Evolutionary conservation across 805 yeast genomes (phyloP).

Genomic region (Kodamaea lidongshanica): DNA sequence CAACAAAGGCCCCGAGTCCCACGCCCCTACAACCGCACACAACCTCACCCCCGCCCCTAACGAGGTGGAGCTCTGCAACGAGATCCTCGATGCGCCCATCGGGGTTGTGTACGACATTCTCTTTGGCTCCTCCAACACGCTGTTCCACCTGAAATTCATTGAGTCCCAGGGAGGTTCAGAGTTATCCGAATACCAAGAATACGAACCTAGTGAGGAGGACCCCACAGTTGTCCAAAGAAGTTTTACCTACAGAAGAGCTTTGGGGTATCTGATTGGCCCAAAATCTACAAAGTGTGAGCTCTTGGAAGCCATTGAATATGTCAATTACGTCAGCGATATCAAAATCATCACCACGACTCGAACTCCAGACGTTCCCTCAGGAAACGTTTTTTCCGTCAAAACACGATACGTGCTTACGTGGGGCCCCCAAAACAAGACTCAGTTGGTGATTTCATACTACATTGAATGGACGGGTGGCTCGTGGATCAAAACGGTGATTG

Average conservation of each 20-base stretch:
- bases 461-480: conserved; percentile 72
- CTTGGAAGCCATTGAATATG: conserved; percentile 50
- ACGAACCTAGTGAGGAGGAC: conserved; percentile 32
- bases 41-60: conserved; percentile 34
- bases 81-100: conserved; percentile 52
- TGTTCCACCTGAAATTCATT: conserved; percentile 36
- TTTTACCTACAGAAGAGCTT: conserved; percentile 58
- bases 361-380: conserved; percentile 83
- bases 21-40: conserved; percentile 38
- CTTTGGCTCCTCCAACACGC: conserved; percentile 54
- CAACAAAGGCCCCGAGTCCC: conserved; percentile 37
- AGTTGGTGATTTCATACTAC: conserved; percentile 45
- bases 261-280: conserved; percentile 67
- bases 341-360: conserved; percentile 52
- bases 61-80: conserved; percentile 54
- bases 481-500: conserved; percentile 74
- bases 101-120: conserved; percentile 55
- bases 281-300: conserved; percentile 65
- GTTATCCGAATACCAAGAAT: conserved; percentile 37
- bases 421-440: conserved; percentile 54
- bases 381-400: conserved; percentile 56
- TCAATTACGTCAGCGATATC: conserved; percentile 43
- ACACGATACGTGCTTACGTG: conserved; percentile 57
- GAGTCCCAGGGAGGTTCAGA: conserved; percentile 61
- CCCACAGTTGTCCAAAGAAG: conserved; percentile 38